Evolutionary conservation across 129 eudicot genomes (phyloP), one percentile per base, ranked within the genome.

Genomic region (Artemisia argyi): DNA sequence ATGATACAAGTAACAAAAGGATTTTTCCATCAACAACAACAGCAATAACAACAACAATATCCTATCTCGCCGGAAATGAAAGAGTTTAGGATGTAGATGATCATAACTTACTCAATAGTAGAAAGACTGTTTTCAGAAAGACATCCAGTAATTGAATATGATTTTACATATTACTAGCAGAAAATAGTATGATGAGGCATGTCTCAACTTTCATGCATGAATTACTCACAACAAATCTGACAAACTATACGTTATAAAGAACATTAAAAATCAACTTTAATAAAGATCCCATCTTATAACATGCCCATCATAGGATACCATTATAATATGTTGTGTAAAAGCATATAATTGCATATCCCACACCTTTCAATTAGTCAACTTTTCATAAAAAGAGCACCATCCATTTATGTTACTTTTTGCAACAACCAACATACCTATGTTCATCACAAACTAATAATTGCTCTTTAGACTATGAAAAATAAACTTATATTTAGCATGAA

Each of bases 261-360:
- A 10, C 15, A 61, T 3, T 1, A 11, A 49, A 53, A 70, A 0
- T 6, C 61, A 59, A 73, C 77, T 16, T 30, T 61, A 61, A 61
- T 48, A 73, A 61, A 49, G 77, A 61, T 73, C 52, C 77, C 48
- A 61, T 47, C 52, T 61, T 7, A 54, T 44, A 75, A 65, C 73
- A 75, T 75, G 46, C 9, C 65, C 72, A 44, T 55, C 79, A 66
- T 66, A 65, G 73, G 73, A 75, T 75, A n/a, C 73, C 73, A 5
- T 44, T 46, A 42, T 66, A 20, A 39, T 42, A 22, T 53, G 30
- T 65, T 20, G 15, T 65, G 14, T 65, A 68, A 63, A 39, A 63
- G 68, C 68, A 63, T 52, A 52, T 65, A 42, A 65, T 46, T 44
- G 42, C 20, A 68, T 68, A 30, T 32, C 66, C 47, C 15, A 20